Evolutionary conservation across 805 yeast species (phyloP).

Genomic region (Candida tammaniensis): DNA sequence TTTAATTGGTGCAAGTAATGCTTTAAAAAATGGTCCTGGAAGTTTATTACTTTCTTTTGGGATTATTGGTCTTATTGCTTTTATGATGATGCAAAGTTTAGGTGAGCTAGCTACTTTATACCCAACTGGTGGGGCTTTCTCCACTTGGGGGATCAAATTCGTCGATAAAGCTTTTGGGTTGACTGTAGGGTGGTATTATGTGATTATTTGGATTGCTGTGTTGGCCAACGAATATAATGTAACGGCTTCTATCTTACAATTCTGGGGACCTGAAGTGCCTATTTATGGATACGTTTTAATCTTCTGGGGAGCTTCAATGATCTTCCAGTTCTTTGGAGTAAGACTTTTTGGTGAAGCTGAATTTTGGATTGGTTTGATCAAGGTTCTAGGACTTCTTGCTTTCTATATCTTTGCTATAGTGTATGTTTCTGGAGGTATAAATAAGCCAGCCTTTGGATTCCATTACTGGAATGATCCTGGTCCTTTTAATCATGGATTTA

Average conservation of each 20-base stretch:
- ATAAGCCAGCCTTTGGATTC: conserved; percentile 31
- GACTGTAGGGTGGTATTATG: conserved; percentile 51
- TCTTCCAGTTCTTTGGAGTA: conserved; percentile 48
- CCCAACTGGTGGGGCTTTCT: conserved; percentile 52
- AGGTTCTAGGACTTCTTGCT: conserved; percentile 36
- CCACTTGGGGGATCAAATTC: conserved; percentile 48
- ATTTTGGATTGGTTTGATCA: conserved; percentile 42
- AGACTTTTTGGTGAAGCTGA: conserved; percentile 51
- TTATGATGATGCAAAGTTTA: conserved; percentile 52
- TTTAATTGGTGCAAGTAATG: conserved; percentile 52
- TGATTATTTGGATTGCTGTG: conserved; percentile 55
- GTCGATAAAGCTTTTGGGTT: conserved; percentile 59
- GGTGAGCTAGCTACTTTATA: conserved; percentile 56
- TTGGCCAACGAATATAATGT: conserved; percentile 55
- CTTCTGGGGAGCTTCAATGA: conserved; percentile 50
- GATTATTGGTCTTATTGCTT: conserved; percentile 50
- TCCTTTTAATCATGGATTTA: conserved; percentile 39
- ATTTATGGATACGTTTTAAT: conserved; percentile 54
- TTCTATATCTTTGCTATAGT: conserved; percentile 35
- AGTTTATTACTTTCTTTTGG: conserved; percentile 52
- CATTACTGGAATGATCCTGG: conserved; percentile 35
- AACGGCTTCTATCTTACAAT: conserved; percentile 46
- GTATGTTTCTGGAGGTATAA: conserved; percentile 39
- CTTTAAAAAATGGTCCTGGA: conserved; percentile 50
- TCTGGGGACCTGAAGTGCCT: conserved; percentile 52